A percentile compares a stretch with the other conserved stretches of the same genome.
These are phyloP conservation scores for Saccharomyces mikatae DNA, from an alignment of 805 yeast genomes.

Conservation along the genomic window DNA sequence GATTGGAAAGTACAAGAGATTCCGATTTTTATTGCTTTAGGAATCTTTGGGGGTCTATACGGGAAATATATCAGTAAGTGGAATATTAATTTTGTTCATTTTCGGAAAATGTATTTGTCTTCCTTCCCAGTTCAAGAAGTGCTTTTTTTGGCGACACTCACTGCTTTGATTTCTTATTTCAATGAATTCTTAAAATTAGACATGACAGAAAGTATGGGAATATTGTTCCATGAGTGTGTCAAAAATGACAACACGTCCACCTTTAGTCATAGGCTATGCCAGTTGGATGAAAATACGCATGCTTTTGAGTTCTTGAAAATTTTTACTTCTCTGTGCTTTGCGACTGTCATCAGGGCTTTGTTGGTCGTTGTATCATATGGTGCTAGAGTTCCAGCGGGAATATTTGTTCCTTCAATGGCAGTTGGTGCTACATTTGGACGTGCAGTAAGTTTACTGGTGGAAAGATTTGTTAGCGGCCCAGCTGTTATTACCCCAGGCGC, in stretches of 20 bases:
- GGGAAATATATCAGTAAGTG: slow-evolving; percentile 71
- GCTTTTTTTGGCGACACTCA: slow-evolving; percentile 51
- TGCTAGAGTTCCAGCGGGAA: slow-evolving; percentile 94
- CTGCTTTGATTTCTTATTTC: slow-evolving; percentile 74
- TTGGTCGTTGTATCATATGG: slow-evolving; percentile 84
- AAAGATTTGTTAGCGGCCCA: slow-evolving; percentile 35
- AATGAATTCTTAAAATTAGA: slow-evolving; percentile 75
- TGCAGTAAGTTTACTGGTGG: slow-evolving; percentile 68
- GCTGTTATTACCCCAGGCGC: slow-evolving; percentile 85
- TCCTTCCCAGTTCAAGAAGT: slow-evolving; percentile 56
- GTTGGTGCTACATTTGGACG: slow-evolving; percentile 94
- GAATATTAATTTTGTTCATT: slow-evolving; percentile 68
- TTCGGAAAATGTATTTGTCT: slow-evolving; percentile 59
- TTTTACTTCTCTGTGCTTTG: slow-evolving; percentile 50
- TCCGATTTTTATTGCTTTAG: slow-evolving; percentile 69
- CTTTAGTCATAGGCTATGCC: slow-evolving; percentile 37
- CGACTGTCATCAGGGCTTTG: slow-evolving; percentile 61
- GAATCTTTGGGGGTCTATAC: slow-evolving; percentile 85
- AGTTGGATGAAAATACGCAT: slow-evolving; percentile 28
- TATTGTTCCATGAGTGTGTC: slow-evolving; percentile 75
- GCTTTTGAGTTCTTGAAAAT: slow-evolving; percentile 27
- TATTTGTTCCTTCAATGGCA: slow-evolving; percentile 94
- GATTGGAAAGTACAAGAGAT: slow-evolving; percentile 84
- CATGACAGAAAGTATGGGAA: slow-evolving; percentile 94
- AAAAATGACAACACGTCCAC: slow-evolving; percentile 28